Percentiles rank a stretch among this genome's conserved stretches.
phyloP scores from a whole-genome alignment of 2,329 filamentous ascomycete genomes.

The Parastagonospora avenae region DNA sequence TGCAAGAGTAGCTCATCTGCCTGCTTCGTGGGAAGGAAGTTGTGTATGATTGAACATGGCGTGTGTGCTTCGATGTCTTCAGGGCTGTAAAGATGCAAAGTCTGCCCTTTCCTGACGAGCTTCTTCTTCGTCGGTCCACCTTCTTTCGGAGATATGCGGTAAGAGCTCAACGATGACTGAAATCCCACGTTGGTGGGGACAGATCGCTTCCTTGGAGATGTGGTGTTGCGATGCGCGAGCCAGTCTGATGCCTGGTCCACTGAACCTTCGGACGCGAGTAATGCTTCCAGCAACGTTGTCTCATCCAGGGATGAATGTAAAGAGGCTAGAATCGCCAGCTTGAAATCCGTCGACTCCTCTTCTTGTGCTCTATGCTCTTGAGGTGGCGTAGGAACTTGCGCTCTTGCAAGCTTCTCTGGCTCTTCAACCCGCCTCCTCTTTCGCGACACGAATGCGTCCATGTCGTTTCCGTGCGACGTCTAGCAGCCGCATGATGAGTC shows the following conservation, averaged over 20 bases:
- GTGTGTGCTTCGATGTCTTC: constrained; percentile 81
- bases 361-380: constrained; percentile 38
- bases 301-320: constrained; percentile 69
- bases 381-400: neutral
- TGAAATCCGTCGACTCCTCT: constrained; percentile 86
- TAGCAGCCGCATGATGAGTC: neutral
- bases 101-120: constrained; percentile 77
- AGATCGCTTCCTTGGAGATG: constrained; percentile 41
- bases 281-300: constrained; percentile 74
- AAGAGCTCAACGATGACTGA: constrained; percentile 50
- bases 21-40: constrained; percentile 75
- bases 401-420: neutral
- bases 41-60: constrained; percentile 89
- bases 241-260: constrained; percentile 68
- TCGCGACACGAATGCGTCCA: constrained; percentile 48
- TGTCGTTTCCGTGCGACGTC: constrained; percentile 9
- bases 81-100: constrained; percentile 81
- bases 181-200: constrained; percentile 41
- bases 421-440: constrained; percentile 39
- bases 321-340: constrained; percentile 82
- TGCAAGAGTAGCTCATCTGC: constrained; percentile 78
- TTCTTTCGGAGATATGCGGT: constrained; percentile 17
- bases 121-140: constrained; percentile 41
- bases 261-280: constrained; percentile 78
- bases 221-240: constrained; percentile 49